These are phyloP conservation scores for Nicotiana paniculata DNA, from an alignment of 257 asterid species.

Conservation along the genomic window DNA sequence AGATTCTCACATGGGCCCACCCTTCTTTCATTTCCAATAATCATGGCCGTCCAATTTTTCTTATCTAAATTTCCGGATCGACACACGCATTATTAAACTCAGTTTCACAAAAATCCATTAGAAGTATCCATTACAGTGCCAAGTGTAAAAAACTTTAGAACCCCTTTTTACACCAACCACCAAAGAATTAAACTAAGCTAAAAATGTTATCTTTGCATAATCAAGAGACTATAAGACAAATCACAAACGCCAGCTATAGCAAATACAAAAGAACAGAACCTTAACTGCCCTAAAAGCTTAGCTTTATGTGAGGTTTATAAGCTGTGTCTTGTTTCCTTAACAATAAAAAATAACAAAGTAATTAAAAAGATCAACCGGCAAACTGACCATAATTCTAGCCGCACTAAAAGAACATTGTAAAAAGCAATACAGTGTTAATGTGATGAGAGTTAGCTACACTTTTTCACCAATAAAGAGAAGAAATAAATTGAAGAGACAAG, in stretches of 20 bases:
- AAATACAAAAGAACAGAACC: background rate
- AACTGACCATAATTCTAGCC: slow-evolving; percentile 3
- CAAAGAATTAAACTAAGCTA: background rate
- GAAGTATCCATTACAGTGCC: background rate
- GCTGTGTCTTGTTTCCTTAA: background rate
- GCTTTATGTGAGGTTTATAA: background rate
- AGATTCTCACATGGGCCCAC: background rate
- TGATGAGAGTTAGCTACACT: background rate
- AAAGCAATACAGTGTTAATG: background rate
- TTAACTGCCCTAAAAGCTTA: background rate
- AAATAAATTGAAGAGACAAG: background rate
- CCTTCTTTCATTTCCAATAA: background rate
- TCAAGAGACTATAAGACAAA: background rate
- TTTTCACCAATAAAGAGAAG: background rate
- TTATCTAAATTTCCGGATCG: background rate
- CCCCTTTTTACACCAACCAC: background rate
- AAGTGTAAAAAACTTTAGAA: background rate
- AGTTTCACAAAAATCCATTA: background rate
- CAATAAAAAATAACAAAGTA: background rate
- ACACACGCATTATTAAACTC: background rate
- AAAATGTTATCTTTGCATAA: background rate
- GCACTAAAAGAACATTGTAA: background rate
- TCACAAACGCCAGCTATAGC: background rate
- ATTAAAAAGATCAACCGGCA: background rate
- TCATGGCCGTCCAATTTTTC: background rate